These are phyloP conservation scores for Leishmania guyanensis DNA, from an alignment of 208 protist species.

Conservation along the genomic window DNA sequence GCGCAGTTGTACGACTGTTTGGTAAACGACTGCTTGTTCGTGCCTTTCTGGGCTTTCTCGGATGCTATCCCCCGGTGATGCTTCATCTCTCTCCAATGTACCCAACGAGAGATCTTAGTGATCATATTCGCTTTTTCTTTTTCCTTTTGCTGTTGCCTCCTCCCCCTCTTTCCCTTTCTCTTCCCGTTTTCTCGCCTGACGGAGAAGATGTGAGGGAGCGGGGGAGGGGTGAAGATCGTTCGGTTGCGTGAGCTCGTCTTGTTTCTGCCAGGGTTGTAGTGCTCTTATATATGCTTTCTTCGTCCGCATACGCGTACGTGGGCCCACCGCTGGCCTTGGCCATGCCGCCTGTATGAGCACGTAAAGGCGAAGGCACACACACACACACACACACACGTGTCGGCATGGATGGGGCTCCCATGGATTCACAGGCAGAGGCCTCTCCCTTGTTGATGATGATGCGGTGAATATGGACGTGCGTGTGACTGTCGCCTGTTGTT, in stretches of 20 bases:
- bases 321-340: background rate
- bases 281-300: background rate
- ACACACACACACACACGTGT: background rate
- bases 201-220: background rate
- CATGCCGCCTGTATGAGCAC: background rate
- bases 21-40: background rate
- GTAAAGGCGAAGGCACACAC: background rate
- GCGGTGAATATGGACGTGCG: background rate
- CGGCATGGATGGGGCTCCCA: background rate
- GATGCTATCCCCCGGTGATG: too few relatives aligned
- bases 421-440: background rate
- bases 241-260: too few relatives aligned
- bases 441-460: background rate
- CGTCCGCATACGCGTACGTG: background rate
- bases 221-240: background rate
- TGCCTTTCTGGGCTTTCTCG: constrained; percentile 6
- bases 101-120: background rate
- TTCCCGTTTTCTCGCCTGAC: background rate
- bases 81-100: background rate
- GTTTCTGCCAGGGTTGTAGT: background rate
- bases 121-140: background rate
- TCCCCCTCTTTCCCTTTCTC: background rate
- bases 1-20: background rate
- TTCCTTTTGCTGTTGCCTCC: background rate
- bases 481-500: constrained; percentile 11